Base-by-base conservation (phyloP, 164 flowering plant genomes). In the Magnolia kwangsiensis region DNA sequence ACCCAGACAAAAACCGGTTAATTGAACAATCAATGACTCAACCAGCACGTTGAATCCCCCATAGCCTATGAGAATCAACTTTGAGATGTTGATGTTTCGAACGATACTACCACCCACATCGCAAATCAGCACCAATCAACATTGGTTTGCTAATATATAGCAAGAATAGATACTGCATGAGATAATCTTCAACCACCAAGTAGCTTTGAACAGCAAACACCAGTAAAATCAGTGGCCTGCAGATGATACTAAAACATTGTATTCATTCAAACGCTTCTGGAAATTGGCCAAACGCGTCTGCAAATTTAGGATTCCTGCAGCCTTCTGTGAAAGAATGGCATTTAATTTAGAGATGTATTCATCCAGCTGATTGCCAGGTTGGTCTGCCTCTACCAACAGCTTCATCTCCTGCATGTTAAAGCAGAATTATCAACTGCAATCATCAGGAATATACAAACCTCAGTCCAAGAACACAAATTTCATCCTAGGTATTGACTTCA, bases 211-310 rank as follows among this genome's bases (percentile, higher is more conserved):
- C 77, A 55, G 24, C 20, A 1, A 13, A 3, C 19, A n/a, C 23
- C 50, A 37, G 31, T 50, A 31, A 51, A 8, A 75, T 67, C 72
- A 75, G n/a, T 51, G 50, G 18, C 73, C 67, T 20, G 20, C 1
- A 18, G 78, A 75, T 61, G 78, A 75, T 37, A 75, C 78, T 58
- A 96, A 92, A 67, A 96, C 92, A 82, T 96, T 97, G 79, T 92
- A 97, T 69, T 96, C 98, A 82, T 90, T 94, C 16, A 96, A 82
- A 51, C 95, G 90, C 76, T 90, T 94, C 78, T 96, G 99, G 82
- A 96, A 96, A 79, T 96, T 87, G 50, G 97, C 97, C 55, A 96
- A 89, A 59, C 98, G 98, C 73, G 95, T 92, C 85, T 96, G 99
- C 71, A 96, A 93, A 78, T 96, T 87, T 37, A 92, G 93, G 64